phyloP scores from a whole-genome alignment of 805 yeast species.

The Yarrowia yakushimensis region DNA sequence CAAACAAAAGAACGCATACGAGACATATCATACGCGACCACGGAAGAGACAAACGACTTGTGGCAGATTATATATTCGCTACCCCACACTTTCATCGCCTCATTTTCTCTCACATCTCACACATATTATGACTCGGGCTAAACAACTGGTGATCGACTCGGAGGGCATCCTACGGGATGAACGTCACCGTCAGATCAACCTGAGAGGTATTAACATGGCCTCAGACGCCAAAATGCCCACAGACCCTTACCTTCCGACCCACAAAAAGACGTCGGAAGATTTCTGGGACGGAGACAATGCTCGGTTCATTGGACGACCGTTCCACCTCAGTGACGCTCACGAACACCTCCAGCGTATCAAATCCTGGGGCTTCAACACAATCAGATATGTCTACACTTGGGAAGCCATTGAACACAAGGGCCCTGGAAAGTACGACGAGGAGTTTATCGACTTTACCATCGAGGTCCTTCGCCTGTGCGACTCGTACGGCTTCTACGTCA shows the following conservation, averaged over 20 bases:
- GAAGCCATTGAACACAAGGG: slow-evolving; percentile 87
- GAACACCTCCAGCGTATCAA: slow-evolving; percentile 66
- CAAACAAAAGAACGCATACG: not conserved
- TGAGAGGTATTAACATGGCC: slow-evolving; percentile 81
- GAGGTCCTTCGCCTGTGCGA: slow-evolving; percentile 57
- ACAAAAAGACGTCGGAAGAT: slow-evolving; percentile 36
- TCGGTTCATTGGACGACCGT: slow-evolving; percentile 76
- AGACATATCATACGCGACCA: not conserved
- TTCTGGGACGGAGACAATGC: slow-evolving; percentile 64
- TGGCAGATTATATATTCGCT: too few relatives aligned
- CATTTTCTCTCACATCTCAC: not conserved
- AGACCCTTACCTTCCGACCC: slow-evolving; percentile 46
- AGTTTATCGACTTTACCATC: slow-evolving; percentile 66
- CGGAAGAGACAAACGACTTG: too few relatives aligned
- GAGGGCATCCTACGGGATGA: slow-evolving; percentile 57
- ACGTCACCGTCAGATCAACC: slow-evolving; percentile 53
- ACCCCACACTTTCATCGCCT: too few relatives aligned
- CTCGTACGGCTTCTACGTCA: slow-evolving; percentile 67
- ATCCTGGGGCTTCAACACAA: slow-evolving; percentile 74
- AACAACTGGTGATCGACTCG: slow-evolving; percentile 35
- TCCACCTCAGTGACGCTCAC: slow-evolving; percentile 67
- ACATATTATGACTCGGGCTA: not conserved
- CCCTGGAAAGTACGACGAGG: slow-evolving; percentile 77
- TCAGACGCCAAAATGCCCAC: slow-evolving; percentile 68
- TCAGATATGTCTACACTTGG: slow-evolving; percentile 82